A percentile compares a stretch with the other conserved stretches of the same genome.
Evolutionary conservation across 805 yeast species (phyloP).

Genomic region (Hanseniaspora occidentalis): DNA sequence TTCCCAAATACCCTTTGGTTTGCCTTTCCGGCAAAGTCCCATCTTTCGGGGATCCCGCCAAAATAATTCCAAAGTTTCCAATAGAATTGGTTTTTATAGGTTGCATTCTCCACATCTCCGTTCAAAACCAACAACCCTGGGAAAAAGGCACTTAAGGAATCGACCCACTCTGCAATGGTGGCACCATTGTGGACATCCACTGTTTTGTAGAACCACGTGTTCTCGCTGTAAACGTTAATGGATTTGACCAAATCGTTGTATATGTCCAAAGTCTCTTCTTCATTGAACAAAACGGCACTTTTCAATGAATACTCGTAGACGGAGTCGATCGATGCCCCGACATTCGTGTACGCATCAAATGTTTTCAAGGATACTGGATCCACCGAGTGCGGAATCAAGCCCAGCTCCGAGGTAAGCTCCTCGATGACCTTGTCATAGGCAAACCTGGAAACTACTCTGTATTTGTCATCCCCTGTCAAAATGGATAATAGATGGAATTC

Average conservation of each 20-base stretch:
- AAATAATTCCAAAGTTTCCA: slow-evolving; percentile 70
- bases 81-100: slow-evolving; percentile 44
- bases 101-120: slow-evolving; percentile 62
- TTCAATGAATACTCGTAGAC: slow-evolving; percentile 83
- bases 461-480: slow-evolving; percentile 61
- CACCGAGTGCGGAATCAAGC: slow-evolving; percentile 68
- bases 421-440: slow-evolving; percentile 57
- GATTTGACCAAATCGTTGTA: slow-evolving; percentile 54
- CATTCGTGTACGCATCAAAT: slow-evolving; percentile 54
- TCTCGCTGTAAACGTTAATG: slow-evolving; percentile 38
- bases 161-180: slow-evolving; percentile 53
- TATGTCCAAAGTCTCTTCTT: slow-evolving; percentile 34
- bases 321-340: slow-evolving; percentile 88
- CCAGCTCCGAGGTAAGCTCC: slow-evolving; percentile 47
- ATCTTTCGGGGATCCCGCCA: slow-evolving; percentile 80
- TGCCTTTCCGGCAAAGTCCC: slow-evolving; percentile 50
- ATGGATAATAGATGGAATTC: slow-evolving; percentile 69
- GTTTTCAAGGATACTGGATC: slow-evolving; percentile 45
- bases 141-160: slow-evolving; percentile 77
- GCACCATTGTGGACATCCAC: slow-evolving; percentile 36
- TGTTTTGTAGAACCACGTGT: slow-evolving; percentile 43
- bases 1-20: neutral
- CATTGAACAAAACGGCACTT: slow-evolving; percentile 60
- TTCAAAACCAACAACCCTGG: slow-evolving; percentile 72
- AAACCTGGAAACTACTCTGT: slow-evolving; percentile 45